Base-by-base conservation (phyloP, 2,329 filamentous ascomycete species). In the Talaromyces sp. region DNA sequence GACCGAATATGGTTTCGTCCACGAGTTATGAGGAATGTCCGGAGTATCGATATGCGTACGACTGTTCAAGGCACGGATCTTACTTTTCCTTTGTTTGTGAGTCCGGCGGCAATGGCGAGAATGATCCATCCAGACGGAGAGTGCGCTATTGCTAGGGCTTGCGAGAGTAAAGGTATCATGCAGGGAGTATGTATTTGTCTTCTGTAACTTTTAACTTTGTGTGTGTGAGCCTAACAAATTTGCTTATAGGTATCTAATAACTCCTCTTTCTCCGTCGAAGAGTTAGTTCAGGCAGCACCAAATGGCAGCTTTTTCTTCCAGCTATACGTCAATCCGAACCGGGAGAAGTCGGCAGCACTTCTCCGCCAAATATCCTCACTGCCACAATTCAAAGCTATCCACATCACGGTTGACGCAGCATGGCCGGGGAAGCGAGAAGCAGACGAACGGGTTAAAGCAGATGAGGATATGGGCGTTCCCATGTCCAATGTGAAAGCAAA, bases 71-170 rank as follows among this genome's bases (percentile, higher is more conserved):
- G 85, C 0, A 72, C 79, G 32, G 69, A 75, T 4, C 78, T 82
- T 61, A 77, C 75, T 32, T 75, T 85, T 3, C 87, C 87, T 0
- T 77, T 90, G 30, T 89, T 89, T 70, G 82, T 85, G 63, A 82
- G 84, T 36, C 87, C 87, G 0, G 85, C 87, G 1, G 85, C 85
- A 2, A 86, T 89, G 82, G 86, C 84, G 3, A 82, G 80, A 57
- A 72, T 88, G 59, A 84, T 87, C 54, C 86, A 90, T 67, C 80
- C 83, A 0, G 82, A 87, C 28, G 88, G 87, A n/a, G 87, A 90
- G 71, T 76, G 80, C 36, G 85, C 80, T 15, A 77, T 88, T 15
- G 84, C 81, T 0, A 75, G 78, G 28, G 86, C 81, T 0, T 84
- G 83, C 62, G 75, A 77, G 57, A 73, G 68, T 2, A 73, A 79